phyloP scores from a whole-genome alignment of 1,284 basidiomycete species.

The Boletus sp. region DNA sequence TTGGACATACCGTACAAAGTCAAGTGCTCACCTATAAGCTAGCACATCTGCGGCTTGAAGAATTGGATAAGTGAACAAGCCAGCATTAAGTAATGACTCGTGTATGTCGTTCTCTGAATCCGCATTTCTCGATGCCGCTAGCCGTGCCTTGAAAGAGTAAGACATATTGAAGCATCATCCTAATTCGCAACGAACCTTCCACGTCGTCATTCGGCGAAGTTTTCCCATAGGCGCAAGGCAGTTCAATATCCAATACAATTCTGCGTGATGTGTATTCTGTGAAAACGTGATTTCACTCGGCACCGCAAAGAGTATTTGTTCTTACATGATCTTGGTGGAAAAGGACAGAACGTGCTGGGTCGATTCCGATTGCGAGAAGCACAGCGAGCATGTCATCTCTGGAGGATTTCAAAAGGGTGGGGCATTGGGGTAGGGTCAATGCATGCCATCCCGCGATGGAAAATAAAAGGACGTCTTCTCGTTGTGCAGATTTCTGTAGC shows the following conservation, averaged over 20 bases:
- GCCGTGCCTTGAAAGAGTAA: constrained; percentile 58
- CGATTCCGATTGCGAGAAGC: constrained; percentile 84
- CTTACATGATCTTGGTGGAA: constrained; percentile 84
- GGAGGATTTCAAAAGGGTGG: constrained; percentile 61
- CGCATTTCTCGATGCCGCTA: constrained; percentile 75
- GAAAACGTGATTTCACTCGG: not conserved
- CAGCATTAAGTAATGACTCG: constrained; percentile 81
- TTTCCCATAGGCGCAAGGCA: constrained; percentile 86
- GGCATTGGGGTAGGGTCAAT: constrained; percentile 90
- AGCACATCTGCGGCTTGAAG: constrained; percentile 95
- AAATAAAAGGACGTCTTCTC: constrained; percentile 68
- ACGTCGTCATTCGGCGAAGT: constrained; percentile 87
- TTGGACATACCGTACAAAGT: constrained; percentile 1
- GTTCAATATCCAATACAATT: constrained; percentile 91
- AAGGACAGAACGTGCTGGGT: constrained; percentile 75
- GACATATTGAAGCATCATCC: not conserved
- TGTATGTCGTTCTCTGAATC: constrained; percentile 77
- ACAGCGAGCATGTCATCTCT: constrained; percentile 82
- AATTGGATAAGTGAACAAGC: constrained; percentile 91
- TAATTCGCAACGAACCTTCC: constrained; percentile 62
- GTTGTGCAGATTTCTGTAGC: constrained; percentile 64
- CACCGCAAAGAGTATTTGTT: not conserved
- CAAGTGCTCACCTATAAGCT: constrained; percentile 66
- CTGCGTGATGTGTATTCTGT: constrained; percentile 83
- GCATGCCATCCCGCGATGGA: constrained; percentile 94